Evolutionary conservation across 208 protist genomes (phyloP).

Genomic region (Strigomonas culicis): DNA sequence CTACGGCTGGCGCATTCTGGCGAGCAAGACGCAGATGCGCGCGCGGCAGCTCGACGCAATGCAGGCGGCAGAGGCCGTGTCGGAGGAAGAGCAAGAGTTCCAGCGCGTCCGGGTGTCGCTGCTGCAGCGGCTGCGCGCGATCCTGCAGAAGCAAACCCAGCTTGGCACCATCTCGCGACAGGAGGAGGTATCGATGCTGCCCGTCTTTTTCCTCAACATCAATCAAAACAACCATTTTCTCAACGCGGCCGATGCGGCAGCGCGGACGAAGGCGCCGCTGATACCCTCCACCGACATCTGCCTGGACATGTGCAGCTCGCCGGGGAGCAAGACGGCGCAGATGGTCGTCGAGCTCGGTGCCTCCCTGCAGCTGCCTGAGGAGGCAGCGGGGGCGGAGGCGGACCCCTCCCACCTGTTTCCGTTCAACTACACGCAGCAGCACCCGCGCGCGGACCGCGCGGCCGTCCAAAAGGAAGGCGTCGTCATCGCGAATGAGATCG

Average conservation of each 20-base stretch:
- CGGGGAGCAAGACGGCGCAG: constrained; percentile 89
- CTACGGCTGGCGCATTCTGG: constrained; percentile 80
- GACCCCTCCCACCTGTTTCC: constrained; percentile 50
- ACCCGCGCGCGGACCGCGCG: no score
- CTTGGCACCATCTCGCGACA: constrained; percentile 84
- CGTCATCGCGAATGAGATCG: constrained; percentile 86
- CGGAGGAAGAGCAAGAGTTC: no score
- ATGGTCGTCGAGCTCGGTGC: constrained; percentile 82
- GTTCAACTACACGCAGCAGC: constrained; percentile 67
- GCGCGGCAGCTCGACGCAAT: constrained; percentile 57
- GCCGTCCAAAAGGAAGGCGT: constrained; percentile 38
- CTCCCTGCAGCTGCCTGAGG: constrained; percentile 60
- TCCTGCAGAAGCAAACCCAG: constrained; percentile 77
- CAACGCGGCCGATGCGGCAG: neutral
- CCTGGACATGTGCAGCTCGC: constrained; percentile 91
- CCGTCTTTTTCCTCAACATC: constrained; percentile 79
- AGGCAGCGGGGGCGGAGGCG: no score
- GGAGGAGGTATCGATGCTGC: constrained; percentile 84
- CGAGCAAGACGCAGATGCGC: constrained; percentile 76
- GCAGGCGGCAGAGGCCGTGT: no score
- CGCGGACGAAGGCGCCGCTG: no score
- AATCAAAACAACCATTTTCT: constrained; percentile 46
- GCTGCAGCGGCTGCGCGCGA: constrained; percentile 46
- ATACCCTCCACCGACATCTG: constrained; percentile 43
- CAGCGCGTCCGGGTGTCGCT: no score